These are phyloP conservation scores for Nakazawaea ambrosiae DNA, from an alignment of 805 yeast species.

Conservation along the genomic window DNA sequence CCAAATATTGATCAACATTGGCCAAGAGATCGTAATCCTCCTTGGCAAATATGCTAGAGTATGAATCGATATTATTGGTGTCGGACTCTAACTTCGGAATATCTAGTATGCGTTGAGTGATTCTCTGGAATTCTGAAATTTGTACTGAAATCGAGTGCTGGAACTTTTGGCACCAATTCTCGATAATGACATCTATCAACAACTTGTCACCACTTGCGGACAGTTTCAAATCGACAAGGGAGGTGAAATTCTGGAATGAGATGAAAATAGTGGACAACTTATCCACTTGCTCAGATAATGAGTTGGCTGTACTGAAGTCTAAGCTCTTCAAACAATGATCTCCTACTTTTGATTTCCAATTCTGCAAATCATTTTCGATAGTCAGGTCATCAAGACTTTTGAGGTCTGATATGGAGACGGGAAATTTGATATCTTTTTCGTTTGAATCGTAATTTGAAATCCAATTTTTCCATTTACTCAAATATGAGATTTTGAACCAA, in stretches of 20 bases:
- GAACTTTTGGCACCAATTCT: constrained; percentile 16
- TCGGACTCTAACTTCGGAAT: neutral
- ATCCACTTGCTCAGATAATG: constrained; percentile 16
- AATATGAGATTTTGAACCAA: constrained; percentile 20
- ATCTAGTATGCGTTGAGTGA: constrained; percentile 15
- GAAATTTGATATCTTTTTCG: constrained; percentile 15
- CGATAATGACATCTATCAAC: constrained; percentile 13
- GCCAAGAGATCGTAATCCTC: constrained; percentile 14
- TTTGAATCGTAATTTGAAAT: constrained; percentile 13
- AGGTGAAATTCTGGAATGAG: constrained; percentile 24
- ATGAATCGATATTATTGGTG: neutral
- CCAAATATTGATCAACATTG: constrained; percentile 15
- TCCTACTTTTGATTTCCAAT: constrained; percentile 19
- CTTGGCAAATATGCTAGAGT: neutral
- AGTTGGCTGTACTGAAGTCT: constrained; percentile 8
- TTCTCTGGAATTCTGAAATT: constrained; percentile 14
- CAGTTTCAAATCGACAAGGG: constrained; percentile 15
- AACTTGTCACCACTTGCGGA: neutral
- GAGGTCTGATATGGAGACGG: constrained; percentile 14
- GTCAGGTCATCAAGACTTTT: constrained; percentile 9
- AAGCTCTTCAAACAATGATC: constrained; percentile 12
- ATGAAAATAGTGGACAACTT: constrained; percentile 16
- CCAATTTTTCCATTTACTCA: constrained; percentile 23
- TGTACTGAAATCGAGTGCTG: constrained; percentile 11
- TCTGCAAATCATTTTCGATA: constrained; percentile 8